These are phyloP conservation scores for Agrocybe praecox DNA, from an alignment of 768 basidiomycete species.

Conservation along the genomic window DNA sequence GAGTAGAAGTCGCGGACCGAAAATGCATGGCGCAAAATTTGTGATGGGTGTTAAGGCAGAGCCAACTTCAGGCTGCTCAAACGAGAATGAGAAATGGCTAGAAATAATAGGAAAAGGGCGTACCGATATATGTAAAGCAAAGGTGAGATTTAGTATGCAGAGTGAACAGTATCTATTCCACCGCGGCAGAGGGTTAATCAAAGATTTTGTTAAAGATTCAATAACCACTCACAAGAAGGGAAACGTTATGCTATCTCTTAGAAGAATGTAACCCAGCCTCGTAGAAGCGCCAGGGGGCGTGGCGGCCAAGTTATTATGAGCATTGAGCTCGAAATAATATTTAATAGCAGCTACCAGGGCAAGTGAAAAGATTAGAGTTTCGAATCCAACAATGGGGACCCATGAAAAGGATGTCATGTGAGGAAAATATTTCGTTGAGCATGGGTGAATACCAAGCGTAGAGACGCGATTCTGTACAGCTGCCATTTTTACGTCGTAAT, in stretches of 20 bases:
- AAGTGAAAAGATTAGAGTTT: conserved; percentile 7
- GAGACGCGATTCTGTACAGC: conserved; percentile 7
- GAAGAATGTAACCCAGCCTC: conserved; percentile 11
- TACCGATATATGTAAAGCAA: not conserved
- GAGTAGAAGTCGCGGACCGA: conserved; percentile 4
- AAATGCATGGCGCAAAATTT: not conserved
- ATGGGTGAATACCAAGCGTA: conserved; percentile 10
- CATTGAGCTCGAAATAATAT: conserved; percentile 1
- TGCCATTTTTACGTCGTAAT: too few relatives aligned
- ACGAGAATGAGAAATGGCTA: too few relatives aligned
- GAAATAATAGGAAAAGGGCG: too few relatives aligned
- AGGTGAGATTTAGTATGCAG: too few relatives aligned
- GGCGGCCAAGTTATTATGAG: too few relatives aligned
- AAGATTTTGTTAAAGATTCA: too few relatives aligned
- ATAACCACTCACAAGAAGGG: conserved; percentile 11
- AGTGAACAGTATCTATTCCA: too few relatives aligned
- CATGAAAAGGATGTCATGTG: conserved; percentile 3
- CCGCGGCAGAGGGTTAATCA: too few relatives aligned
- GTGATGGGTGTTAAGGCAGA: not conserved
- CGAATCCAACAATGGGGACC: conserved; percentile 11
- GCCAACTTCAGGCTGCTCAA: not conserved
- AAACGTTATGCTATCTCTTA: conserved; percentile 17
- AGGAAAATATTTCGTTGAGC: conserved; percentile 9
- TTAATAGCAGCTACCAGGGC: conserved; percentile 2
- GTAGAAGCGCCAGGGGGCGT: too few relatives aligned